Percentiles rank a stretch among this genome's conserved stretches.
Conservation (phyloP, 73 alveolate genomes). For the Paramecium biaurelia region DNA sequence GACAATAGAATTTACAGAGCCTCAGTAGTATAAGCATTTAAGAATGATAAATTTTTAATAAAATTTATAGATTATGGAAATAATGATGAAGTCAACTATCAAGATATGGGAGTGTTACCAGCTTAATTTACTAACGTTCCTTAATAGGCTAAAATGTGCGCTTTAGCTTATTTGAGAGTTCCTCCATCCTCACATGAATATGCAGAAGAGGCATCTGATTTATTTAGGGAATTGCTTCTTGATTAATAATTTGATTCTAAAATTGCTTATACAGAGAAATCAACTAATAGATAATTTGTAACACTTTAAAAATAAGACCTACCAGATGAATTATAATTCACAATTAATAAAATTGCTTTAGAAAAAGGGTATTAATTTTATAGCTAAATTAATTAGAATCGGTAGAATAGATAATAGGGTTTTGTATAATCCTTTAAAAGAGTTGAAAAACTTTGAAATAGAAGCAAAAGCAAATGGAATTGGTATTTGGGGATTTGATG, state of each 20-base stretch:
- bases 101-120: constrained; percentile 23
- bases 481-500: constrained; percentile 35
- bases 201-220: constrained; percentile 31
- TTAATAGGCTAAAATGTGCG: background rate
- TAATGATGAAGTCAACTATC: background rate
- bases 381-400: background rate
- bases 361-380: background rate
- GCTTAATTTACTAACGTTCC: constrained; percentile 13
- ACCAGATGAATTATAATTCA: background rate
- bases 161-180: constrained; percentile 7
- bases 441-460: background rate
- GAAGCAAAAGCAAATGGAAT: background rate
- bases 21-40: background rate
- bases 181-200: constrained; percentile 2
- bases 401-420: constrained; percentile 30
- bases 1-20: background rate
- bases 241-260: background rate
- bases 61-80: constrained; percentile 45
- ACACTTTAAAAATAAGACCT: background rate
- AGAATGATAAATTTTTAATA: background rate
- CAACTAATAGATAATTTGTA: background rate
- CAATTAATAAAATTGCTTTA: background rate
- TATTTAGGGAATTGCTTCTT: background rate
- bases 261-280: background rate
- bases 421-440: constrained; percentile 20